These are phyloP conservation scores for Phaseolus coccineus DNA, from an alignment of 331 rosid genomes.

Conservation along the genomic window DNA sequence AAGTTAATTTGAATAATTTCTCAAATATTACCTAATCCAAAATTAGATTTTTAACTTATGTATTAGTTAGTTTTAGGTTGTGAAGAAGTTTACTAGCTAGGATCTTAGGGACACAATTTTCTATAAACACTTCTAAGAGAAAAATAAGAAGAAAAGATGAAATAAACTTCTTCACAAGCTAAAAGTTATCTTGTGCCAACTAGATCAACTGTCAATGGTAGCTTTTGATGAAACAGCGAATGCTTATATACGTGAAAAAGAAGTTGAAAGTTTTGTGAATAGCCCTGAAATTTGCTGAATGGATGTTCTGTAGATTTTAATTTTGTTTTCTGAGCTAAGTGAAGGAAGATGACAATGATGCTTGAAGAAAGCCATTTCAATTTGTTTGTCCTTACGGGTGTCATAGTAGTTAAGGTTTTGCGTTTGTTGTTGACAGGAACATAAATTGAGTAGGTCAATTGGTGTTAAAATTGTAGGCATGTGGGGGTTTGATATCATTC, in stretches of 20 bases:
- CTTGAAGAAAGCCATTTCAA: constrained; percentile 16
- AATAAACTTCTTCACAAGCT: too few relatives aligned
- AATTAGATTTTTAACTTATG: too few relatives aligned
- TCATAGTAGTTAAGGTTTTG: constrained; percentile 12
- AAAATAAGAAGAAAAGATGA: too few relatives aligned
- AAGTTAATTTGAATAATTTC: too few relatives aligned
- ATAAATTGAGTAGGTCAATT: constrained; percentile 20
- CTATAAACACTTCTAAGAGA: too few relatives aligned
- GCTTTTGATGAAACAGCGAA: neutral
- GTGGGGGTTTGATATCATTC: constrained; percentile 8
- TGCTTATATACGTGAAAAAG: neutral
- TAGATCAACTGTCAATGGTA: neutral
- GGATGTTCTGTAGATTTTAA: neutral
- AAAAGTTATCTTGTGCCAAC: neutral
- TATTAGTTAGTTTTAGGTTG: too few relatives aligned
- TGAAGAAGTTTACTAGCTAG: too few relatives aligned
- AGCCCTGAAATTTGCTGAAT: neutral
- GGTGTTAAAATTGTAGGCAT: neutral
- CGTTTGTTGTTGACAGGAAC: constrained; percentile 7
- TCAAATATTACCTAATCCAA: too few relatives aligned
- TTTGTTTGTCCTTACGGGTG: neutral
- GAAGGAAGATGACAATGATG: neutral
- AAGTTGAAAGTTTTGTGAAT: neutral
- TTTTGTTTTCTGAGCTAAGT: neutral
- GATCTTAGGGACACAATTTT: too few relatives aligned